phyloP scores from a whole-genome alignment of 495 filamentous ascomycete species.

The Penicillium psychrofluorescens region DNA sequence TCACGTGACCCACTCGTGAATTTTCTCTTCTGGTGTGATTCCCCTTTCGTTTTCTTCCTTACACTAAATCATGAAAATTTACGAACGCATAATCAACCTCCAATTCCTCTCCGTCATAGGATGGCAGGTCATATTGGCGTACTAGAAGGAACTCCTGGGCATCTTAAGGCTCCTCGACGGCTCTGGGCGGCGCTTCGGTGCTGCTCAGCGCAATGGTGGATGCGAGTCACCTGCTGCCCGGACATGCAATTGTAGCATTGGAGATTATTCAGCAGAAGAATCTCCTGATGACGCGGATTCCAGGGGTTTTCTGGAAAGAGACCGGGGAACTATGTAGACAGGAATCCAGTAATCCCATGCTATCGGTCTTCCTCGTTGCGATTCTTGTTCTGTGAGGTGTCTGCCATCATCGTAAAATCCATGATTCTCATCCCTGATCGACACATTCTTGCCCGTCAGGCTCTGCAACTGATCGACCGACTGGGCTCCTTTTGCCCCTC shows the following conservation, averaged over 20 bases:
- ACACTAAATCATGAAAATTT: conserved; percentile 33
- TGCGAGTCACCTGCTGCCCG: conserved; percentile 34
- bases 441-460: too few species aligned
- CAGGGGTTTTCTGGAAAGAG: too few species aligned
- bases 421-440: too few species aligned
- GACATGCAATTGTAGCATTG: conserved; percentile 17
- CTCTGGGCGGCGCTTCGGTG: conserved; percentile 14
- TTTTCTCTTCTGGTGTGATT: conserved; percentile 12
- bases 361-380: too few species aligned
- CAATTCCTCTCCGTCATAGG: conserved; percentile 36
- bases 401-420: too few species aligned
- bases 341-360: too few species aligned
- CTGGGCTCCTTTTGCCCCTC: too few species aligned
- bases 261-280: neutral
- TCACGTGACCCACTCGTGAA: conserved; percentile 13
- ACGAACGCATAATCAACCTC: conserved; percentile 52
- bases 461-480: too few species aligned
- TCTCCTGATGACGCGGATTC: too few species aligned
- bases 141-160: conserved; percentile 31
- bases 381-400: too few species aligned
- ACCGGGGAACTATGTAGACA: too few species aligned
- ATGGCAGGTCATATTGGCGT: conserved; percentile 51
- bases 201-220: conserved; percentile 27
- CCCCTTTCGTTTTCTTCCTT: conserved; percentile 23
- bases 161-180: conserved; percentile 29